Conservation (phyloP, 495 filamentous ascomycete genomes). For the Apodospora peruviana region DNA sequence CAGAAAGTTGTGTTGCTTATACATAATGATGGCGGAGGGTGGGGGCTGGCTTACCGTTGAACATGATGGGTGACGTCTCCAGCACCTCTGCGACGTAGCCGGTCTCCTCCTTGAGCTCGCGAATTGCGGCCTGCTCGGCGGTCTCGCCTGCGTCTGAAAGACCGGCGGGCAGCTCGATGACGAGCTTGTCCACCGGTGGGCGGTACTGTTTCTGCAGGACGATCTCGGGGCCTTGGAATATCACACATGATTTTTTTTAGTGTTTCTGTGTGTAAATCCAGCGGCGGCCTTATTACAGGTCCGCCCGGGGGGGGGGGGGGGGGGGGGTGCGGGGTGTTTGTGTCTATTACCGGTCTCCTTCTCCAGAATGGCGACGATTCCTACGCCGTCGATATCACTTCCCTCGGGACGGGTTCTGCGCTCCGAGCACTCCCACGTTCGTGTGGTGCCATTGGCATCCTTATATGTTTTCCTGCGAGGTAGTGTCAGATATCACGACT, state of each 20-base stretch:
- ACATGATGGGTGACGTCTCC: slow-evolving; percentile 73
- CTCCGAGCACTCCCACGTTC: slow-evolving; percentile 81
- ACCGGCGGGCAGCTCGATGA: slow-evolving; percentile 82
- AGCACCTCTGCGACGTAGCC: slow-evolving; percentile 72
- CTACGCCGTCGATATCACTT: slow-evolving; percentile 79
- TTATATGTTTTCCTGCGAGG: slow-evolving; percentile 58
- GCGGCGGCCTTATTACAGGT: slow-evolving; percentile 30
- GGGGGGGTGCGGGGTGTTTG: too few relatives aligned
- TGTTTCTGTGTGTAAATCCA: too few relatives aligned
- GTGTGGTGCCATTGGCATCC: slow-evolving; percentile 61
- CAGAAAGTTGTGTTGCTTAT: neutral
- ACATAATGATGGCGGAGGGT: neutral
- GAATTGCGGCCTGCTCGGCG: slow-evolving; percentile 69
- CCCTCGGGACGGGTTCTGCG: slow-evolving; percentile 63
- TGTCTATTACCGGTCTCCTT: slow-evolving; percentile 44
- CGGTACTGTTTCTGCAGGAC: slow-evolving; percentile 86
- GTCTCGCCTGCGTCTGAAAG: slow-evolving; percentile 79
- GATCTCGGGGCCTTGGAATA: slow-evolving; percentile 52
- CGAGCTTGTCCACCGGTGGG: slow-evolving; percentile 71
- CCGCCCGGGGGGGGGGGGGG: neutral
- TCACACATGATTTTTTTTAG: neutral
- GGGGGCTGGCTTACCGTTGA: slow-evolving; percentile 55
- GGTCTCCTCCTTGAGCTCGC: slow-evolving; percentile 93
- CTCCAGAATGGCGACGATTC: slow-evolving; percentile 81
- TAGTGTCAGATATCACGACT: slow-evolving; percentile 3